Evolutionary conservation across 2,329 filamentous ascomycete species (phyloP), one percentile per base, ranked within the genome.

Genomic region (Emericellopsis atlantica): DNA sequence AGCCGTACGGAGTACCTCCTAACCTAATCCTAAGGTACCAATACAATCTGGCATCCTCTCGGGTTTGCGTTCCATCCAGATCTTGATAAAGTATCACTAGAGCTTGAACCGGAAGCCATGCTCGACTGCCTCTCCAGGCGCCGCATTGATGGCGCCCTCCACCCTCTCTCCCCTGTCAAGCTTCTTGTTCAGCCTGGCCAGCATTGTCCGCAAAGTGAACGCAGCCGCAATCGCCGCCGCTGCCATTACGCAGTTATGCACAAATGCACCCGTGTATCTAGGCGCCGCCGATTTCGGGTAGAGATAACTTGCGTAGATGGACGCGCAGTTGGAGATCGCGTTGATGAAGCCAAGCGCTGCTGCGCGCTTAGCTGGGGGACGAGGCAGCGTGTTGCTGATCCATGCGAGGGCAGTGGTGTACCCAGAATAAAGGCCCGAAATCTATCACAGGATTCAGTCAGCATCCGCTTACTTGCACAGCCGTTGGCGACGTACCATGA

Each of bases 341-440:
- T 89, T 89, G 57, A 87, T 84, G 45, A 80, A 76, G 1, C 81
- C 84, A 4, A 88, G 57, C 0, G 80, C 81, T 0, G 80, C 64
- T 3, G 66, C 65, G 43, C 81, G 73, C 61, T 87, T 87, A 2
- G 81, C 76, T 0, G 81, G 79, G 4, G 84, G 84, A 6, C 82
- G 72, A 1, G 83, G 81, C 41, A 89, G 68, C 1, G 78, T 79
- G 53, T 82, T 84, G 35, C 72, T 76, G 47, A 88, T 86, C 84
- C 84, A 90, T 4, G 78, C 71, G 5, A 84, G 63, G 6, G 39
- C 39, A 34, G 74, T 75, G 23, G 40, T 37, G 34, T 41, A 41
- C 10, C 70, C 67, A 5, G 40, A 41, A 23, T 41, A 41, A 33
- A 41, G 40, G 14, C 40, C 40, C 10, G 39, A 18, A 23, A 40